phyloP scores from a whole-genome alignment of 768 basidiomycete species.

The Phanerochaete sordida region DNA sequence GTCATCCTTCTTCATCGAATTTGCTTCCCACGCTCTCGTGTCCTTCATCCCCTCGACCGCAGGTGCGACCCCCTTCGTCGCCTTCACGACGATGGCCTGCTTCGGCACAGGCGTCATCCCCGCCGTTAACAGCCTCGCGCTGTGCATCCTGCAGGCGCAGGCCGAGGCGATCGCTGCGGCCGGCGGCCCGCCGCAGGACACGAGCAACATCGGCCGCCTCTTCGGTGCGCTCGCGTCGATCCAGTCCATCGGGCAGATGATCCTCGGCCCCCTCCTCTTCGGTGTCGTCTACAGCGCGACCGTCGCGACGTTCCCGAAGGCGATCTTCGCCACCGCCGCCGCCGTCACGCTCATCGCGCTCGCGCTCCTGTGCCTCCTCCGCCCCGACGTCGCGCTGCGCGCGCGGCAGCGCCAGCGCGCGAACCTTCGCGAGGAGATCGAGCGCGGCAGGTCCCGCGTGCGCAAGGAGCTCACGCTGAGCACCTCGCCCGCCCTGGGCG shows the following conservation, averaged over 20 bases:
- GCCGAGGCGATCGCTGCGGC: background rate
- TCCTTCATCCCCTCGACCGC: constrained; percentile 49
- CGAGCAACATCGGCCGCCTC: constrained; percentile 43
- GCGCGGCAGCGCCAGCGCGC: constrained; percentile 14
- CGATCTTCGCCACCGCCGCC: constrained; percentile 62
- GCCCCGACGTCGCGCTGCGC: constrained; percentile 24
- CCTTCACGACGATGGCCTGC: constrained; percentile 56
- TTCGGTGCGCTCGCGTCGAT: constrained; percentile 73
- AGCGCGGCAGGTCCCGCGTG: constrained; percentile 28
- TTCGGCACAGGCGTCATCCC: constrained; percentile 70
- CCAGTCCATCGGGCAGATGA: constrained; percentile 61
- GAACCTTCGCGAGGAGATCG: constrained; percentile 24
- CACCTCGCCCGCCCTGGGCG: background rate
- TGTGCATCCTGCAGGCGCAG: constrained; percentile 50
- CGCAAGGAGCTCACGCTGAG: constrained; percentile 32
- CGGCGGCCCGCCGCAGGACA: constrained; percentile 34
- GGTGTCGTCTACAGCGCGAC: constrained; percentile 62
- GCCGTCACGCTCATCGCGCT: constrained; percentile 51
- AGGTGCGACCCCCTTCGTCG: constrained; percentile 42
- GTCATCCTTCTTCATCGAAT: constrained; percentile 63
- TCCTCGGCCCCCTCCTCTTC: constrained; percentile 61
- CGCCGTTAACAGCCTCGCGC: constrained; percentile 67
- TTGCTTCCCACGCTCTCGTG: constrained; percentile 60
- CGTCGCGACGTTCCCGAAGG: constrained; percentile 61
- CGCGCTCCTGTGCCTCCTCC: constrained; percentile 40